Evolutionary conservation across 1,284 basidiomycete species (phyloP), one percentile per base, ranked within the genome.

Genomic region (Taiwanofungus camphoratus): DNA sequence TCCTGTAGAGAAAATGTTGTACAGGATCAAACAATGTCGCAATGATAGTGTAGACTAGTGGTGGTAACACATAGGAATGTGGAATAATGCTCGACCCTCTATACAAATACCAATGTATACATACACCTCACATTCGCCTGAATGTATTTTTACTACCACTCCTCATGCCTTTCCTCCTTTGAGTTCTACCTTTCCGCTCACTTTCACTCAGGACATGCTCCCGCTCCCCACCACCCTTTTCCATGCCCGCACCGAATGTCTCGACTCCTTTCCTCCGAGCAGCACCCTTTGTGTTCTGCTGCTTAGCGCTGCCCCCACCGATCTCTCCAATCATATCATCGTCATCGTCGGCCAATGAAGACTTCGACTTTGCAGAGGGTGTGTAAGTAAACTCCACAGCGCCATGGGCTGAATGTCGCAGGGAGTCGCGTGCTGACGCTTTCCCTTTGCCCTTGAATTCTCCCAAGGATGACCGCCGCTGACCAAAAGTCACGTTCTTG

Each of bases 131-230:
- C 11, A 36, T 35, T 21, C 22, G 59, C 62, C 81, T 71, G 62
- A 93, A 92, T 3, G 77, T 78, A 63, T 92, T 92, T 68, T 82
- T 92, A 62, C 87, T 90, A 36, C 90, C 91, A 59, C 90, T 93
- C 44, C 91, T 70, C 46, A 87, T 76, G 3, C 79, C 80, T 54
- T 79, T 76, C 57, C 91, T 67, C 53, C 87, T 70, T 35, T 84
- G 73, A 20, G 75, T 84, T 59, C 91, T 69, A 13, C 91, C 90
- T 50, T 68, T 74, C 58, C 76, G 65, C 43, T 82, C 80, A 45
- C 66, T 70, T 52, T 86, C 82, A 26, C 61, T 69, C 55, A 79
- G 58, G 45, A 70, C 70, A 15, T 58, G 54, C 31, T 66, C 65
- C 8, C 61, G 59, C 21, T 76, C 74, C 40, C 71, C 70, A 1